Base-by-base conservation (phyloP, 805 yeast genomes). In the Candida xiaguanensis region DNA sequence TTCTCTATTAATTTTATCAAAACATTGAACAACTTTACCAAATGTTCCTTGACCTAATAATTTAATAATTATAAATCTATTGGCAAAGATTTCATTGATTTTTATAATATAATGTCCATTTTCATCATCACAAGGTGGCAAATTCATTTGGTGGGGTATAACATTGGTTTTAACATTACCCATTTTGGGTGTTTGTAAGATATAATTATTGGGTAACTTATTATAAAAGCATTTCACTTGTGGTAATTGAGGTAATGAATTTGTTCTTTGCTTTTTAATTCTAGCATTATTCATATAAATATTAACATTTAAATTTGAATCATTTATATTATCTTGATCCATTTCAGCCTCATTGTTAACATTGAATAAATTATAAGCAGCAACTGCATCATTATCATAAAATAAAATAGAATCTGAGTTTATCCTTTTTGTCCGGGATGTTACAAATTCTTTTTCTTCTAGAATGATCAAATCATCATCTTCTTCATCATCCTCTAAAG, bases 21-120 rank as follows among this genome's bases (percentile, higher is more conserved):
- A 73, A n/a, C 95, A 93, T 42, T 82, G 80, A 28, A 85, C 82
- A 5, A 89, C 96, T 53, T 85, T 88, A 11, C 96, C 96, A 65
- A 87, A 88, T 1, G 96, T 88, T 11, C 96, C 96, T 53, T 88
- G 95, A 26, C 96, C 96, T 40, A 93, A 66, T 24, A 88, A 64
- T 42, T 78, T 72, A 24, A 75, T 61, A 9, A 90, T 82, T 14
- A 73, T 63, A 58, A 84, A 90, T 33, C 95, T 63, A 53, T 84
- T 80, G n/a, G 95, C 87, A 58, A 85, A 82, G 2, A 59, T 51
- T 22, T 80, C 79, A 43, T 80, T 78, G 8, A 70, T 60, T 35
- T 71, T 73, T 11, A 81, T 78, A 35, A 81, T 74, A 52, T 81
- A 84, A 55, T 85, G 89, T 2, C 95, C 95, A 44, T 84, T 82